These are phyloP conservation scores for Metschnikowia cerradonensis DNA, from an alignment of 805 yeast genomes.

Conservation along the genomic window DNA sequence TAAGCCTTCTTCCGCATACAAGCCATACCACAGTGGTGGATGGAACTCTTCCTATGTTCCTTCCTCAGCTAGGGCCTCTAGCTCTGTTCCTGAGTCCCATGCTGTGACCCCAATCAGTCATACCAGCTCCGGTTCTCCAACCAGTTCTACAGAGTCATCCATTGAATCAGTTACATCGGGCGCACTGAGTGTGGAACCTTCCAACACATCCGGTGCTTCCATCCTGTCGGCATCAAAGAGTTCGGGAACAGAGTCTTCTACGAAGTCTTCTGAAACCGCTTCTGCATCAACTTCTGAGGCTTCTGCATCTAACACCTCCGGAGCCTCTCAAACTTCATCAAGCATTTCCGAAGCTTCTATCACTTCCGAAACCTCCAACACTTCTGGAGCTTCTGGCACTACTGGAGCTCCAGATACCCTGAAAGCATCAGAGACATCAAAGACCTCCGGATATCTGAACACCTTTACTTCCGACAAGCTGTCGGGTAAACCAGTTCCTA, in stretches of 20 bases:
- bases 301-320: background rate
- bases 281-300: background rate
- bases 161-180: background rate
- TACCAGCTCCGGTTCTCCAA: too few relatives aligned
- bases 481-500: background rate
- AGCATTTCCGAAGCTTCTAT: background rate
- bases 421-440: background rate
- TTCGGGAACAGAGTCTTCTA: background rate
- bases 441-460: background rate
- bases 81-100: background rate
- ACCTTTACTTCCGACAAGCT: background rate
- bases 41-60: background rate
- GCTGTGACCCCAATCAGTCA: background rate
- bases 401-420: background rate
- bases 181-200: background rate
- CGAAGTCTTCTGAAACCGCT: background rate
- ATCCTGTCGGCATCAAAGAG: too few relatives aligned
- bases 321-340: too few relatives aligned
- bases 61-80: background rate
- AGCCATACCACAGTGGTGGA: background rate
- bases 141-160: background rate
- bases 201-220: background rate
- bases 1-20: background rate
- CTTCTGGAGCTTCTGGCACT: background rate
- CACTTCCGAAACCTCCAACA: too few relatives aligned